These are phyloP conservation scores for Botryosphaeria dothidea DNA, from an alignment of 2,329 filamentous ascomycete genomes.

Conservation along the genomic window DNA sequence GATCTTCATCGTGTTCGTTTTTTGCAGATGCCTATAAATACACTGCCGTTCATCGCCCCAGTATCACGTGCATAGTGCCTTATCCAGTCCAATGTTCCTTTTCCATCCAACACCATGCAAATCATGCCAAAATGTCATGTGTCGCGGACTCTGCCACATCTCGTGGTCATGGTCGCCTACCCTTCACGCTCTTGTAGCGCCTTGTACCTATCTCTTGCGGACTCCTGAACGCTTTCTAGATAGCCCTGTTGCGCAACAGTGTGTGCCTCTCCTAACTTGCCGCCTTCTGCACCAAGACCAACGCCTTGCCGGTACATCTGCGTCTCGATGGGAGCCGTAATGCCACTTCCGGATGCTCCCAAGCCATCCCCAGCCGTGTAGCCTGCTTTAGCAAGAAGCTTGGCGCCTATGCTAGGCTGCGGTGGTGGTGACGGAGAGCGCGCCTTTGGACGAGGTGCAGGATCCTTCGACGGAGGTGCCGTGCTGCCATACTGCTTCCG, in stretches of 20 bases:
- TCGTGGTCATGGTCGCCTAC: neutral
- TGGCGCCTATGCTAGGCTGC: conserved; percentile 65
- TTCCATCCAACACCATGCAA: neutral
- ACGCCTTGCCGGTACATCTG: conserved; percentile 68
- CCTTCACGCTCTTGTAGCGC: neutral
- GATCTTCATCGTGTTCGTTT: neutral
- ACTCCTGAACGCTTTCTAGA: conserved; percentile 64
- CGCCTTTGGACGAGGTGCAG: conserved; percentile 30
- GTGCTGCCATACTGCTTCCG: conserved; percentile 12
- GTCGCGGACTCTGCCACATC: neutral
- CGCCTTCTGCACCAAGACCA: conserved; percentile 68
- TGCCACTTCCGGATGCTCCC: conserved; percentile 63
- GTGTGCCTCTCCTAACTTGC: conserved; percentile 68
- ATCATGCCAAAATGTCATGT: neutral
- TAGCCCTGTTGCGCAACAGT: conserved; percentile 66
- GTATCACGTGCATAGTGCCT: neutral
- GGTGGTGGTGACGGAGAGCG: conserved; percentile 36
- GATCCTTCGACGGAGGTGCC: conserved; percentile 26
- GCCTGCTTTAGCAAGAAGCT: conserved; percentile 71
- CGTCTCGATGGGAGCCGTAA: conserved; percentile 64
- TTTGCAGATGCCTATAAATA: neutral
- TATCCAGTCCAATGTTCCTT: neutral
- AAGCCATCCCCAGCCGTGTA: conserved; percentile 67
- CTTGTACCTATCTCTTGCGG: conserved; percentile 59
- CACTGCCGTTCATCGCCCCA: neutral